Conservation (phyloP, 2,329 filamentous ascomycete species). For the Byssothecium circinans region DNA sequence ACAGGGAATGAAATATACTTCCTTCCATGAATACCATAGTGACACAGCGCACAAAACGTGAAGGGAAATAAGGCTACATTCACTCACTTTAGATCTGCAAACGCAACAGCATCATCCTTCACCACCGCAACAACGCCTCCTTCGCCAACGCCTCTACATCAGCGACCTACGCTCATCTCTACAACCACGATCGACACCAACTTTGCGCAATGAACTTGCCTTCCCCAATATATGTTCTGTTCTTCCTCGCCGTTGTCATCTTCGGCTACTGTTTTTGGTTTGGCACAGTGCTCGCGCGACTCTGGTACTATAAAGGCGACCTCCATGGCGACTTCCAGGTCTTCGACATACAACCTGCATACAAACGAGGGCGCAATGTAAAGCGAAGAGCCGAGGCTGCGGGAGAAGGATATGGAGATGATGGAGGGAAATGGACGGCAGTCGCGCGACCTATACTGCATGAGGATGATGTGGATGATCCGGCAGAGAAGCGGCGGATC, state of each 20-base stretch:
- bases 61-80: no score
- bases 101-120: no score
- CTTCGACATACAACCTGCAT: constrained; percentile 22
- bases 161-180: no score
- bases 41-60: no score
- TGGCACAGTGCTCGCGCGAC: constrained; percentile 20
- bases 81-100: no score
- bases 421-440: not conserved
- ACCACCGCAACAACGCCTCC: no score
- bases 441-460: constrained; percentile 1
- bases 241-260: constrained; percentile 17
- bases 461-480: constrained; percentile 1
- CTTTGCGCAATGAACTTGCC: not conserved
- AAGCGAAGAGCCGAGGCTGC: not conserved
- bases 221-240: constrained; percentile 11
- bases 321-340: constrained; percentile 20
- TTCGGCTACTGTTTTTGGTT: constrained; percentile 24
- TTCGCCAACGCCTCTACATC: no score
- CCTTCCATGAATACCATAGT: no score
- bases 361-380: constrained; percentile 9
- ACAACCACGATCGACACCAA: no score
- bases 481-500: constrained; percentile 12
- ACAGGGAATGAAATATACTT: no score
- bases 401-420: not conserved
- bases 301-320: constrained; percentile 30